Evolutionary conservation across 176 grass and related monocot species (phyloP).

Genomic region (Poa annua): DNA sequence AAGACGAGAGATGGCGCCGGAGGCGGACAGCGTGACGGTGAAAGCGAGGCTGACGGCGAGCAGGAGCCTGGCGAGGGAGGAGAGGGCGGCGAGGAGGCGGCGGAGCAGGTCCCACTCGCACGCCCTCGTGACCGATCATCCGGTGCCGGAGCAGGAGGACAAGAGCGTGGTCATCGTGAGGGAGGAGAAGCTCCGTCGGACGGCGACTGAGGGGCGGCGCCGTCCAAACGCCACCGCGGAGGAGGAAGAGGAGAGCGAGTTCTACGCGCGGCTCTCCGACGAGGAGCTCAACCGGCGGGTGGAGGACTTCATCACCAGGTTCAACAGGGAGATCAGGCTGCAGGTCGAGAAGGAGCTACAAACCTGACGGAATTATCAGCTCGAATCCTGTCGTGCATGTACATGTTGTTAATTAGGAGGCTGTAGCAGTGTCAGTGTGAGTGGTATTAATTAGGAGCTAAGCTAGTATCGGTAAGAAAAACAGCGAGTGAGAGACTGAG

Average conservation of each 20-base stretch:
- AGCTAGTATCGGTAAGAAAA: too few relatives aligned
- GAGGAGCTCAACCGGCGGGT: slow-evolving; percentile 90
- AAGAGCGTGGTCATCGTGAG: slow-evolving; percentile 50
- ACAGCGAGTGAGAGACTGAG: background rate
- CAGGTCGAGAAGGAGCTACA: slow-evolving; percentile 53
- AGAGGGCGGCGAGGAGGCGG: slow-evolving; percentile 10
- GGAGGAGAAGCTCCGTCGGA: slow-evolving; percentile 53
- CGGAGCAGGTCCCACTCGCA: slow-evolving; percentile 49
- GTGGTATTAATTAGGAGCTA: background rate
- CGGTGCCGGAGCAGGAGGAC: slow-evolving; percentile 38
- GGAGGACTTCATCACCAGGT: slow-evolving; percentile 91
- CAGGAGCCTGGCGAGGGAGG: slow-evolving; percentile 31
- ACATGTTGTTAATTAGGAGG: slow-evolving; percentile 4
- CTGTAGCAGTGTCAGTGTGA: background rate
- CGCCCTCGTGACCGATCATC: background rate
- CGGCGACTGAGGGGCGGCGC: slow-evolving; percentile 37
- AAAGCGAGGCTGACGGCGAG: slow-evolving; percentile 28
- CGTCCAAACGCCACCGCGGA: background rate
- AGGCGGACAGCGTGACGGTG: background rate
- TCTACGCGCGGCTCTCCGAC: slow-evolving; percentile 72
- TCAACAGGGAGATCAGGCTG: slow-evolving; percentile 82
- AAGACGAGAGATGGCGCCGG: background rate
- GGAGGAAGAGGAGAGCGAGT: slow-evolving; percentile 49
- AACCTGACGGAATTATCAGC: slow-evolving; percentile 6
- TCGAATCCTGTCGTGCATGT: slow-evolving; percentile 16